A percentile compares a stretch with the other conserved stretches of the same genome.
phyloP scores from a whole-genome alignment of 805 yeast genomes.

The Candida oleophila region DNA sequence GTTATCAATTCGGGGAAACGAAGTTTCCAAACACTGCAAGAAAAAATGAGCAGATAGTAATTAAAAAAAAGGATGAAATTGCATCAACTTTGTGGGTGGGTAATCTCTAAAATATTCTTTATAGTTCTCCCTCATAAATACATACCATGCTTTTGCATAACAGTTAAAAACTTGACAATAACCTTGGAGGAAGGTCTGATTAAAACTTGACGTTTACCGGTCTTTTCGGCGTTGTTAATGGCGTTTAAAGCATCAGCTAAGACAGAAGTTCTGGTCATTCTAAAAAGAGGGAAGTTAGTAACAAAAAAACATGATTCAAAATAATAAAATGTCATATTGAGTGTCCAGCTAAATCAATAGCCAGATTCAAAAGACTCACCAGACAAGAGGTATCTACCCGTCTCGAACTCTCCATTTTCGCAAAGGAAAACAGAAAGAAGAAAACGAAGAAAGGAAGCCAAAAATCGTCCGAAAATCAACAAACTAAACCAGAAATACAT shows the following conservation, averaged over 20 bases:
- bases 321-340: constrained; percentile 30
- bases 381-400: constrained; percentile 23
- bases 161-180: constrained; percentile 31
- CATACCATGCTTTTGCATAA: constrained; percentile 37
- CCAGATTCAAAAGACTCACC: constrained; percentile 25
- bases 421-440: too few species aligned
- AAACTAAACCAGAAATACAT: not conserved
- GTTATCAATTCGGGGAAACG: constrained; percentile 87
- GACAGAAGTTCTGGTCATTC: constrained; percentile 35
- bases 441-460: constrained; percentile 11
- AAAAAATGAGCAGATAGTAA: not conserved
- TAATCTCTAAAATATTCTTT: not conserved
- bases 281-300: constrained; percentile 14
- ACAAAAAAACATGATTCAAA: constrained; percentile 3
- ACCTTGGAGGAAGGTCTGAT: constrained; percentile 37
- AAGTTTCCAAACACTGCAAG: not conserved
- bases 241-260: constrained; percentile 37
- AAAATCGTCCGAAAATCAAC: constrained; percentile 7
- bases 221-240: constrained; percentile 37
- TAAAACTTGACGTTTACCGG: constrained; percentile 37
- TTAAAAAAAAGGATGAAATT: not conserved
- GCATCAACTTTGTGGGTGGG: not conserved
- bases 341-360: constrained; percentile 31
- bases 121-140: constrained; percentile 10
- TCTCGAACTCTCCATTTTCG: constrained; percentile 16